A percentile compares a stretch with the other conserved stretches of the same genome.
Evolutionary conservation across 257 asterid species (phyloP).

Genomic region (Solanum corneliomulleri): DNA sequence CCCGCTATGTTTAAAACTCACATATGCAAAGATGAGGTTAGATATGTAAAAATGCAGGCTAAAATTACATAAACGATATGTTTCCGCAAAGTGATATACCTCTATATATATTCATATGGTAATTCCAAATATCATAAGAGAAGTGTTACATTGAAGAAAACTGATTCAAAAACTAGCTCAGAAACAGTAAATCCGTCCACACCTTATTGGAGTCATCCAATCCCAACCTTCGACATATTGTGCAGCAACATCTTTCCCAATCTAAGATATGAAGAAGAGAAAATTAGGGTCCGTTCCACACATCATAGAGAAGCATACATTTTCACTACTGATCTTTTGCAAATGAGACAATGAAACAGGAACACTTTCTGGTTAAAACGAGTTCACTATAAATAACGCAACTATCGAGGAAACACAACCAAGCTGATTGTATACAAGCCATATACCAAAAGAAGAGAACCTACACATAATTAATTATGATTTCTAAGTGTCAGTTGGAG

Average conservation of each 20-base stretch:
- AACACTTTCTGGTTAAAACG: not conserved
- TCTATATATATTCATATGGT: not conserved
- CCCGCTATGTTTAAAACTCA: not conserved
- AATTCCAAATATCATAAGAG: not conserved
- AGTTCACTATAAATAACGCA: not conserved
- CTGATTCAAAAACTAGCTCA: not conserved
- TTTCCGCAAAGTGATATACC: not conserved
- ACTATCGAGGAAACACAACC: not conserved
- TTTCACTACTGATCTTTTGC: not conserved
- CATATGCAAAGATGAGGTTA: not conserved
- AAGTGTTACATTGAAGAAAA: not conserved
- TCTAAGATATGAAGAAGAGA: slow-evolving; percentile 28
- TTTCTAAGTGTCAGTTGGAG: not conserved
- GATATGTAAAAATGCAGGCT: not conserved
- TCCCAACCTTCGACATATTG: slow-evolving; percentile 99
- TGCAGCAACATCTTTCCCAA: slow-evolving; percentile 93
- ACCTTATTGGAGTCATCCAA: slow-evolving; percentile 98
- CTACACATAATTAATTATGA: not conserved
- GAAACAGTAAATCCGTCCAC: not conserved
- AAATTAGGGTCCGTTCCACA: not conserved
- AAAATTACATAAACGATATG: not conserved
- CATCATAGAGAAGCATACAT: not conserved
- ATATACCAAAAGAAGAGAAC: not conserved
- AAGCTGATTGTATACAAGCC: not conserved
- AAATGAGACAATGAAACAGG: not conserved